Base-by-base conservation (phyloP, 2,329 filamentous ascomycete genomes). In the Stromatinia cepivora region DNA sequence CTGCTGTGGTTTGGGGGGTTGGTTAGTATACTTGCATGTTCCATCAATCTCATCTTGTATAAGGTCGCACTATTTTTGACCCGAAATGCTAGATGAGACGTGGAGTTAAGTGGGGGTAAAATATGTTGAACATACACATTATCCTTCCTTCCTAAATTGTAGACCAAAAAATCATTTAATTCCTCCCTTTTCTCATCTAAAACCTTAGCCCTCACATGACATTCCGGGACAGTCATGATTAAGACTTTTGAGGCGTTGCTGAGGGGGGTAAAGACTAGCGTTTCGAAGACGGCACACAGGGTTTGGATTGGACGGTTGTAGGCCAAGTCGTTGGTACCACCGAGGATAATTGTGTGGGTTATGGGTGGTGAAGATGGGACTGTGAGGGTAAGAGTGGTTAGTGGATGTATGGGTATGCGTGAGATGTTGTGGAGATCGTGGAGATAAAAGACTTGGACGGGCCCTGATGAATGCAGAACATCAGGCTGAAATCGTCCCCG, bases 291-390 rank as follows among this genome's bases (percentile, higher is more conserved):
- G 7, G 80, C 73, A 72, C 84, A 83, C 28, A 89, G 85, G 1
- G 79, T 74, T 0, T 82, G 77, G 20, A 81, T 73, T 0, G 64
- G 22, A 25, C 73, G 71, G 4, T 76, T 75, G 70, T 80, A 81
- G n/a, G 78, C 85, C 11, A 90, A 76, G 72, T 90, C 88, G 74
- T 90, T 90, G 59, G 88, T 90, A 2, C 88, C 88, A 8, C 86
- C 88, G 1, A 90, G 82, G 8, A 90, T 78, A 53, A 90, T 83
- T 11, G 85, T 83, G 86, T 87, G 90, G 15, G 73, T 75, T 15
- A 31, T 46, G 6, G 66, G 25, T 17, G 65, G 48, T n/a, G 34
- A 15, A n/a, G 36, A 53, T 13, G 48, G 31, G 46, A 56, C 50
- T 56, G n/a, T n/a, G 6, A 71, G 72, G 4, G 20, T 42, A 13